These are phyloP conservation scores for Coemansia aciculifera DNA, from an alignment of 192 early-diverging fungal genomes.

Conservation along the genomic window DNA sequence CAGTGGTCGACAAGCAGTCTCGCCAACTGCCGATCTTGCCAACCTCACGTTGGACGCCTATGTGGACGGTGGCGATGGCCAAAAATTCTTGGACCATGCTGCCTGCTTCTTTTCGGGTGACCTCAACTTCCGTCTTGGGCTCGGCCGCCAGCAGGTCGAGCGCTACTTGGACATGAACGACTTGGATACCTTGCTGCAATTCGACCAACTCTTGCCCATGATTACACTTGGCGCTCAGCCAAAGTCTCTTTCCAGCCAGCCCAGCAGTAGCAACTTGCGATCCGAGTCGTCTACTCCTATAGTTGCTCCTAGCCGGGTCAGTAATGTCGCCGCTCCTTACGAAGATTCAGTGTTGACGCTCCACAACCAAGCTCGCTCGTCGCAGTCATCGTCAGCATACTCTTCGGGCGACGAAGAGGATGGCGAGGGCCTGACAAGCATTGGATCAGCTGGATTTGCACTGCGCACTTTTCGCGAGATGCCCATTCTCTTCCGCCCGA, in stretches of 20 bases:
- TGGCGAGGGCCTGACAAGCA: conserved; percentile 8
- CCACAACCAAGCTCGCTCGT: conserved; percentile 34
- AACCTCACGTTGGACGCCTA: conserved; percentile 53
- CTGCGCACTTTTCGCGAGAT: conserved; percentile 77
- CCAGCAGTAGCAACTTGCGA: conserved; percentile 7
- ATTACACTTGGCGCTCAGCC: conserved; percentile 14
- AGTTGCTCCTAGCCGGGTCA: conserved; percentile 3
- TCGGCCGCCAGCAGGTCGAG: conserved; percentile 66
- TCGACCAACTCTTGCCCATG: conserved; percentile 65
- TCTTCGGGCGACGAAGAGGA: conserved; percentile 36
- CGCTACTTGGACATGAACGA: conserved; percentile 59
- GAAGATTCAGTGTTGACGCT: conserved; percentile 9
- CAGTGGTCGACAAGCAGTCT: neutral
- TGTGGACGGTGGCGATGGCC: conserved; percentile 83
- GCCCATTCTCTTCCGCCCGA: conserved; percentile 81
- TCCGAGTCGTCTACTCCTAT: conserved; percentile 16
- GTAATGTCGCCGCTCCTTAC: neutral
- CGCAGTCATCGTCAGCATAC: conserved; percentile 21
- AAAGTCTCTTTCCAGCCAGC: conserved; percentile 12
- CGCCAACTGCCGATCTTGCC: conserved; percentile 67
- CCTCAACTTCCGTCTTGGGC: conserved; percentile 90
- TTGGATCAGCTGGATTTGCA: conserved; percentile 68
- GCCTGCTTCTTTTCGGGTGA: conserved; percentile 84
- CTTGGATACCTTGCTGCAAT: conserved; percentile 58
- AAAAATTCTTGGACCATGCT: conserved; percentile 77